Evolutionary conservation across 148 eudicot species (phyloP), one percentile per base, ranked within the genome.

Genomic region (Oxyria digyna): DNA sequence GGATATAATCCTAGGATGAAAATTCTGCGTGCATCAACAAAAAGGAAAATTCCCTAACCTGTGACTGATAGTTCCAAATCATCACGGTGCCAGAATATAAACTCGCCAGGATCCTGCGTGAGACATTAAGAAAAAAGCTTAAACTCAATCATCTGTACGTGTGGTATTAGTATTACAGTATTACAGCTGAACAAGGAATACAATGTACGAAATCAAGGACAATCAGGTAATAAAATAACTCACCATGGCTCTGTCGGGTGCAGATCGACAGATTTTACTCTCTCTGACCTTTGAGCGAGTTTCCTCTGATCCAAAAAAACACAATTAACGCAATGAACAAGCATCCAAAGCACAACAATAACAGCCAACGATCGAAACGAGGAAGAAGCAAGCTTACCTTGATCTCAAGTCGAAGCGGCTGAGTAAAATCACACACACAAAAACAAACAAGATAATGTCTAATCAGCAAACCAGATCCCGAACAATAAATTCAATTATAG

Each of bases 191-290:
- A 24, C 31, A 23, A 52, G 31, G 14, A 59, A n/a, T 27, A 3
- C 18, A 59, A 59, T 59, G 65, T 12, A 59, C 38, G n/a, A 31
- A 59, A 59, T 27, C 38, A 31, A 59, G 18, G 8, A 59, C 27
- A 4, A 59, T 37, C 21, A 59, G 65, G 31, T 59, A 46, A 46
- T 18, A 6, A 46, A 6, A 11, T 37, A 4, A 32, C 33, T 38
- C 79, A 87, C 96, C 93, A 87, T 82, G 93, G 93, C 69, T 90
- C 81, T 2, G 83, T 74, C 0, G 96, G 93, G 75, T 90, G 96
- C 35, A 85, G 75, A 80, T 90, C 93, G 45, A 90, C 85, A 5
- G 87, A 90, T 55, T 90, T 90, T 8, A 90, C 89, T 75, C 91
- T 82, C 62, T 84, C 85, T 41, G 96, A 84, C 50, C 78, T 80